phyloP scores from a whole-genome alignment of 2,329 filamentous ascomycete species.

The Fusarium nodosum region DNA sequence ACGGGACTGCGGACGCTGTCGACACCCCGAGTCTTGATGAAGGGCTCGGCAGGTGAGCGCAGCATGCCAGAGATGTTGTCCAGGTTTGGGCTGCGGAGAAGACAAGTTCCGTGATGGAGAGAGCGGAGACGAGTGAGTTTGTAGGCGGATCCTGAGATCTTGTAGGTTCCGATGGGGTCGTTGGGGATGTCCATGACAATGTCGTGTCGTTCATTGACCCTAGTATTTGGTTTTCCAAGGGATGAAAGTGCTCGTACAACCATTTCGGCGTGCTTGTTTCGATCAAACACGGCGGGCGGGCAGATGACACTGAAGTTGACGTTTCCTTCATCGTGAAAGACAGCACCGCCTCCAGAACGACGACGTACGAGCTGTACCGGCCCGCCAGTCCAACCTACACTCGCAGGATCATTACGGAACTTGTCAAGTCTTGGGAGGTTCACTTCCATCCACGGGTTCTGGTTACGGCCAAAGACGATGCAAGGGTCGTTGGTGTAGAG shows the following conservation, averaged over 20 bases:
- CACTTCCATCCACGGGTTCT: slow-evolving; percentile 96
- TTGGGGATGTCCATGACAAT: slow-evolving; percentile 77
- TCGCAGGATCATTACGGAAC: slow-evolving; percentile 40
- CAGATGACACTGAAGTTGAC: slow-evolving; percentile 95
- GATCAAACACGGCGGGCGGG: slow-evolving; percentile 80
- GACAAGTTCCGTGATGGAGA: slow-evolving; percentile 92
- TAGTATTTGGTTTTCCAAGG: slow-evolving; percentile 70
- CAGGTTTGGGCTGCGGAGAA: slow-evolving; percentile 83
- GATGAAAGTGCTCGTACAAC: slow-evolving; percentile 82
- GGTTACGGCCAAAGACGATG: slow-evolving; percentile 93
- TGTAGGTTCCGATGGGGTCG: slow-evolving; percentile 64
- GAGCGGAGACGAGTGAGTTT: slow-evolving; percentile 86
- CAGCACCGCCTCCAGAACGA: slow-evolving; percentile 89
- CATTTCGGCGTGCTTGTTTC: slow-evolving; percentile 92
- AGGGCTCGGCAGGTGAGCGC: slow-evolving; percentile 81
- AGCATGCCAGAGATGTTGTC: slow-evolving; percentile 76
- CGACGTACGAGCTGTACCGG: slow-evolving; percentile 78
- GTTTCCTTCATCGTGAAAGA: slow-evolving; percentile 94
- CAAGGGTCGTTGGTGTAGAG: slow-evolving; percentile 90
- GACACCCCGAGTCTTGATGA: slow-evolving; percentile 85
- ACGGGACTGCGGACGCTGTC: slow-evolving; percentile 91
- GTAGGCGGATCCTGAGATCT: slow-evolving; percentile 94
- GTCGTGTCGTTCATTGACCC: slow-evolving; percentile 92
- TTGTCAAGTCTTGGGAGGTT: slow-evolving; percentile 73
- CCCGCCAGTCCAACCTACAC: slow-evolving; percentile 46